phyloP scores from a whole-genome alignment of 1,284 basidiomycete species.

The Meira nashicola region DNA sequence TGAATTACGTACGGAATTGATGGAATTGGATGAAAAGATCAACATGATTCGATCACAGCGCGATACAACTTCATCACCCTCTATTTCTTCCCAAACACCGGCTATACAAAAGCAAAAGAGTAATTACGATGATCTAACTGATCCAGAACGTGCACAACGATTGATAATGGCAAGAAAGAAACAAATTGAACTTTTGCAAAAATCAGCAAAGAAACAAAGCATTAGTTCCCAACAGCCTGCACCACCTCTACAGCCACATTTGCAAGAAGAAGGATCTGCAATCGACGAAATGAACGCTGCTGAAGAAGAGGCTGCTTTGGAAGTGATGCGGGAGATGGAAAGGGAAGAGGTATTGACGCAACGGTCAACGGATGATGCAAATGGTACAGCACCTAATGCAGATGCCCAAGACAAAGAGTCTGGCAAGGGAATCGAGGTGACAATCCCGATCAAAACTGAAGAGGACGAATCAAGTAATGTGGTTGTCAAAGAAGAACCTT shows the following conservation, averaged over 20 bases:
- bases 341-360: neutral
- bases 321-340: neutral
- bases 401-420: neutral
- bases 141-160: constrained; percentile 27
- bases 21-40: constrained; percentile 28
- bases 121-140: constrained; percentile 25
- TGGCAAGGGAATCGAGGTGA: neutral
- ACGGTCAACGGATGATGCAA: neutral
- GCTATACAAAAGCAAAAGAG: neutral
- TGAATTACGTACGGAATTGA: constrained; percentile 24
- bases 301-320: neutral
- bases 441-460: no score
- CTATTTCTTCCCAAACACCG: constrained; percentile 2
- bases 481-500: neutral
- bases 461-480: neutral
- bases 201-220: constrained; percentile 6
- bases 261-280: no score
- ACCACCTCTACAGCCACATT: no score
- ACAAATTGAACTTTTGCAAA: constrained; percentile 27
- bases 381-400: neutral
- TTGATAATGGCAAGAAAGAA: constrained; percentile 31
- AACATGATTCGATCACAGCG: neutral
- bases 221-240: no score
- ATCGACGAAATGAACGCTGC: constrained; percentile 1
- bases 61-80: neutral